Evolutionary conservation across 2,329 filamentous ascomycete genomes (phyloP).

Genomic region (Atkinsonella texensis): DNA sequence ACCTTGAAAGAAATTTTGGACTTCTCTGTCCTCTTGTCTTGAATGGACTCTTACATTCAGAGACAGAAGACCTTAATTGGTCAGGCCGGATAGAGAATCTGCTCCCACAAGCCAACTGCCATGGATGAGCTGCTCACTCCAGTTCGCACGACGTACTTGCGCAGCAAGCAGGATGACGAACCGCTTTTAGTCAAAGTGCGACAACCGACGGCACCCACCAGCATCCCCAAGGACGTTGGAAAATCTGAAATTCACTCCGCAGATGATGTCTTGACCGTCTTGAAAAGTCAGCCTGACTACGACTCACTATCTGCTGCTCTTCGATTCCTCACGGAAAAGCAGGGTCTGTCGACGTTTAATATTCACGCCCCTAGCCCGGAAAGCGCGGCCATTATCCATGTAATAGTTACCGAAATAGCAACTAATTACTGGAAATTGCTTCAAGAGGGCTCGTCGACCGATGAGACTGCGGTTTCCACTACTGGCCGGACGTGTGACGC

Average conservation of each 20-base stretch:
- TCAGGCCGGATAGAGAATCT: background rate
- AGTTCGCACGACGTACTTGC: conserved; percentile 39
- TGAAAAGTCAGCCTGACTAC: conserved; percentile 52
- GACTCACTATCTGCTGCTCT: conserved; percentile 41
- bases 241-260: conserved; percentile 15
- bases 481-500: conserved; percentile 22
- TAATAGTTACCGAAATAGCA: conserved; percentile 60
- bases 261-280: conserved; percentile 44
- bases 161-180: conserved; percentile 22
- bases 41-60: no score
- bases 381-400: conserved; percentile 62
- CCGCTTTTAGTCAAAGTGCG: conserved; percentile 27
- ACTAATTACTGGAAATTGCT: conserved; percentile 72
- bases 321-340: conserved; percentile 31
- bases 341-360: conserved; percentile 11
- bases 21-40: no score
- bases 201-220: conserved; percentile 7
- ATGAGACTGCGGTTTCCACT: conserved; percentile 2
- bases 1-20: no score
- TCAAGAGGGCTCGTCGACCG: conserved; percentile 27
- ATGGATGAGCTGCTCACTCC: conserved; percentile 48
- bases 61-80: background rate
- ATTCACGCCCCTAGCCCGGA: conserved; percentile 44
- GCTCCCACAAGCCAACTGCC: background rate
- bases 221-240: conserved; percentile 3